phyloP scores from a whole-genome alignment of 2,329 filamentous ascomycete species.

The Aspergillus phoenicis region DNA sequence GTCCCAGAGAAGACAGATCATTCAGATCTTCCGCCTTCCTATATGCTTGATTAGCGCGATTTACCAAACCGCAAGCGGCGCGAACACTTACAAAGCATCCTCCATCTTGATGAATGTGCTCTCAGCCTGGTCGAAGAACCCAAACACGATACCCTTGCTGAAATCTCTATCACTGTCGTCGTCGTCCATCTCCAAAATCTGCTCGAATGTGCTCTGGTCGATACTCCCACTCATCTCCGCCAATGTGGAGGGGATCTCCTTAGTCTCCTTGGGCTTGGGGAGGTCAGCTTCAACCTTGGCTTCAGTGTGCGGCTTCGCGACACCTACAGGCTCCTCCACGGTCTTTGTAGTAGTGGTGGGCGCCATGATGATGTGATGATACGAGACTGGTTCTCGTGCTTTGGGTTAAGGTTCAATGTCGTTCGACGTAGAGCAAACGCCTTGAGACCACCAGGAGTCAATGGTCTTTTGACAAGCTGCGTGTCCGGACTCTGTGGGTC shows the following conservation, averaged over 20 bases:
- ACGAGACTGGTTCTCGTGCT: neutral
- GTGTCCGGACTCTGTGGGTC: neutral
- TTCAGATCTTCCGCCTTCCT: constrained; percentile 70
- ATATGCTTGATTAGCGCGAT: constrained; percentile 7
- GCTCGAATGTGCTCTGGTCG: constrained; percentile 79
- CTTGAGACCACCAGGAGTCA: neutral
- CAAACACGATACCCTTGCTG: constrained; percentile 82
- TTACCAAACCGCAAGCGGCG: neutral
- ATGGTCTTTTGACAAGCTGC: constrained; percentile 3
- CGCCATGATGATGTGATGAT: constrained; percentile 27
- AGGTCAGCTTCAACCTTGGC: constrained; percentile 12
- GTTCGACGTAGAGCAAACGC: constrained; percentile 8
- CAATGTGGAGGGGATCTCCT: constrained; percentile 39
- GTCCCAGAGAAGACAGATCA: constrained; percentile 80
- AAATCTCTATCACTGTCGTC: constrained; percentile 79
- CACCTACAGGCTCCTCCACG: constrained; percentile 30
- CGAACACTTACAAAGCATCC: constrained; percentile 68
- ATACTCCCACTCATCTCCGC: constrained; percentile 73
- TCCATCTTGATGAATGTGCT: constrained; percentile 87
- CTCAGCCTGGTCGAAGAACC: constrained; percentile 90
- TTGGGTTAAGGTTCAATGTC: neutral
- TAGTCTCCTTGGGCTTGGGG: constrained; percentile 49
- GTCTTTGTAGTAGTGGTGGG: constrained; percentile 31
- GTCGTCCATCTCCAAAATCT: constrained; percentile 99
- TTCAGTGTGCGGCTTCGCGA: neutral